Conservation (phyloP, 805 yeast species). For the Myxozyma vanderwaltii region DNA sequence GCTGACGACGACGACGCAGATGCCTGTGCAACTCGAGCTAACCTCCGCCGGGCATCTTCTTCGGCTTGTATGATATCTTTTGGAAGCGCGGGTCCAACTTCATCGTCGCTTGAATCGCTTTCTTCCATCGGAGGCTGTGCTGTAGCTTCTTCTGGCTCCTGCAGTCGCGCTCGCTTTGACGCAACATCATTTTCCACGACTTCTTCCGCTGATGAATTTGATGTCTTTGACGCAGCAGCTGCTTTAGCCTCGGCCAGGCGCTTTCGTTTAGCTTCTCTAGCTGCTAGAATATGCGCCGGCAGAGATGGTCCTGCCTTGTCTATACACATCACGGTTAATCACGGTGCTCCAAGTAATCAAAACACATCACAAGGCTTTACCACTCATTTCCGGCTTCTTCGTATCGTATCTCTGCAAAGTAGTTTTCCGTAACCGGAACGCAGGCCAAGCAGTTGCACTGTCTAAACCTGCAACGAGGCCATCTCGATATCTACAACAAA, state of each 20-base stretch:
- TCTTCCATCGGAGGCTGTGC: background rate
- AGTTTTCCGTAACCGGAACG: too few relatives aligned
- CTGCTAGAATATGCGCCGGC: constrained; percentile 31
- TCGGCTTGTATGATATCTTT: constrained; percentile 20
- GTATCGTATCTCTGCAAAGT: too few relatives aligned
- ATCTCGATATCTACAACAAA: too few relatives aligned
- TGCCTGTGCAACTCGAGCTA: constrained; percentile 11
- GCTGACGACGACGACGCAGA: background rate
- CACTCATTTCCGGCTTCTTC: too few relatives aligned
- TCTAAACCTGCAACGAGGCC: too few relatives aligned
- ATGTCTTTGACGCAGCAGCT: constrained; percentile 4
- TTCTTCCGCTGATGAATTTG: background rate
- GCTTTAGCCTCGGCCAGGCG: constrained; percentile 12
- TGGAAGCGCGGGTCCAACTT: constrained; percentile 21
- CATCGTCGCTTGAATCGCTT: constrained; percentile 15
- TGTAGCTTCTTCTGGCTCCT: background rate
- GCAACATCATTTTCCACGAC: background rate
- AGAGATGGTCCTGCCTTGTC: constrained; percentile 29
- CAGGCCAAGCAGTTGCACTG: too few relatives aligned
- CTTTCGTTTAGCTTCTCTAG: constrained; percentile 24
- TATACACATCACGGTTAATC: background rate
- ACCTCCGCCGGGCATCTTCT: constrained; percentile 28
- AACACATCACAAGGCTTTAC: background rate
- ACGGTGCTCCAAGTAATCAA: background rate
- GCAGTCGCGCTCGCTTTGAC: constrained; percentile 1